Base-by-base conservation (phyloP, 2,329 filamentous ascomycete genomes). In the Lanzia echinophila region DNA sequence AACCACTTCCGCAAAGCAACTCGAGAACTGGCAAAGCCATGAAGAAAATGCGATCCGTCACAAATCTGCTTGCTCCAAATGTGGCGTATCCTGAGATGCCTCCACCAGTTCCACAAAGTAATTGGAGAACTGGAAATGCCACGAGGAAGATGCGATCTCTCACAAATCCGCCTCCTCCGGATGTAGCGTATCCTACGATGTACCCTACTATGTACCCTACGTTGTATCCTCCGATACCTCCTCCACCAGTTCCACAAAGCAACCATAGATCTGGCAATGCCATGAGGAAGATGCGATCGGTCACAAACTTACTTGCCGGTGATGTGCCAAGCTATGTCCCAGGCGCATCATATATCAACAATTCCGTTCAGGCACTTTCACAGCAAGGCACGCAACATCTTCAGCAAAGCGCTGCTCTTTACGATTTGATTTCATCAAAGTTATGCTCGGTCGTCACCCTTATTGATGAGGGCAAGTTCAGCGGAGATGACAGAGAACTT, bases 381-480 rank as follows among this genome's bases (percentile, higher is more conserved):
- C 64, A 65, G 12, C 63, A 71, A 36, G 70, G 70, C 17, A 70
- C 71, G 0, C 73, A 76, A 60, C 67, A 78, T 24, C 65, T 75
- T 41, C 72, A 73, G 58, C 73, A 77, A 59, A 70, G 71, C 5
- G 71, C 73, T 13, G 71, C 72, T 6, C 68, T 81, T 17, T 82
- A 75, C 61, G 81, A 87, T 62, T 71, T 81, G 52, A 78, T 90
- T 45, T 79, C 75, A 13, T 73, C 74, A 3, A 82, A 82, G 50
- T 78, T 91, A 56, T 79, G 88, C 66, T 72, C 81, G 43, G 76
- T 89, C 54, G 81, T 91, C 66, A 88, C 86, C 1, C 75, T 79
- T 28, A 90, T 91, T 53, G 87, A 91, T 66, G 74, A 77, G 19
- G 85, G 87, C 24, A 72, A 70, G 31, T 74, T 75, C 24, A 62